A percentile compares a stretch with the other conserved stretches of the same genome.
Evolutionary conservation across 2,329 filamentous ascomycete genomes (phyloP).

Genomic region (Penicillium sp.): DNA sequence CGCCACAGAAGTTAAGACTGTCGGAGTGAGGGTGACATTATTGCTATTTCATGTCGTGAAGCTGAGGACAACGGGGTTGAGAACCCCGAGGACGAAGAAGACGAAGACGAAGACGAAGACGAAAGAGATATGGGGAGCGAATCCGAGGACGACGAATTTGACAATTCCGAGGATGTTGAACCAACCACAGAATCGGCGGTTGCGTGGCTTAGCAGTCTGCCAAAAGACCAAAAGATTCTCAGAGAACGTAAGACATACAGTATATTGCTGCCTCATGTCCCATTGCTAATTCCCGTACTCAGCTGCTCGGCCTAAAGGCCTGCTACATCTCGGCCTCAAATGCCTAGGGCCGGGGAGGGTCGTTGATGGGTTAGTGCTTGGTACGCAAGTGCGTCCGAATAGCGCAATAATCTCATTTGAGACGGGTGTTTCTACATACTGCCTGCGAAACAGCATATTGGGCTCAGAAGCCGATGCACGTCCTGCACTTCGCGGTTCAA

Average conservation of each 20-base stretch:
- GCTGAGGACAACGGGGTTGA: no score
- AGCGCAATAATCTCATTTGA: neutral
- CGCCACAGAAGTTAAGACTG: neutral
- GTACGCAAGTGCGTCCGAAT: neutral
- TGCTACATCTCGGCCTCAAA: neutral
- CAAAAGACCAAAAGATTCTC: neutral
- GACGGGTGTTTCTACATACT: neutral
- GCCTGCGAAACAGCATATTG: fast-evolving
- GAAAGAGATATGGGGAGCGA: neutral
- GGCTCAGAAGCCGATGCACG: neutral
- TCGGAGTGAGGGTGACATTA: neutral
- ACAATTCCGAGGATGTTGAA: no score
- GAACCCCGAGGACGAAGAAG: no score
- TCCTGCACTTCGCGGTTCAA: neutral
- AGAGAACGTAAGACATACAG: neutral
- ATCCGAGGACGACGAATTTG: neutral
- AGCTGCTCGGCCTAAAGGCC: neutral
- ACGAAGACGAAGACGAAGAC: neutral
- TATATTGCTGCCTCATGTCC: neutral
- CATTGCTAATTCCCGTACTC: neutral
- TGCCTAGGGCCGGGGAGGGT: neutral
- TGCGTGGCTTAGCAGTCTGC: neutral
- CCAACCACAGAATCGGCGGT: neutral
- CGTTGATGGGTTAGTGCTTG: neutral
- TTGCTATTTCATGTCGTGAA: neutral